Evolutionary conservation across 1,284 basidiomycete genomes (phyloP).

Genomic region (Marasmius tenuissimus): DNA sequence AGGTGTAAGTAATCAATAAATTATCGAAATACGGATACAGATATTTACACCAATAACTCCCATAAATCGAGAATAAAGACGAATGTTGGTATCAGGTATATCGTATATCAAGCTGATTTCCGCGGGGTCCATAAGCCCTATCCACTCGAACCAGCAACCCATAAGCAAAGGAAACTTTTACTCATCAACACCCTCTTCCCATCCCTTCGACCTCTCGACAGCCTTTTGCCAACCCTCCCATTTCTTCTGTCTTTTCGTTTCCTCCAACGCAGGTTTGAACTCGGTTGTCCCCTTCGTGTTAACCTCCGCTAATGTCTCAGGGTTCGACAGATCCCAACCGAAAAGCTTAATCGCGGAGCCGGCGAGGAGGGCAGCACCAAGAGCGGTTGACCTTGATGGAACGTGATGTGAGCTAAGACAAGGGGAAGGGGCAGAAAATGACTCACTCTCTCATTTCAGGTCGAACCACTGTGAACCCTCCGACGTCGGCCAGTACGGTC

Average conservation of each 20-base stretch:
- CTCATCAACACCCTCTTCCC: slow-evolving; percentile 66
- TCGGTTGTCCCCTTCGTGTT: slow-evolving; percentile 81
- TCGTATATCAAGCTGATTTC: no score
- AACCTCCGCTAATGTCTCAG: slow-evolving; percentile 86
- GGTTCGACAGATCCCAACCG: slow-evolving; percentile 91
- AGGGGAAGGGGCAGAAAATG: neutral
- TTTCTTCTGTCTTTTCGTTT: slow-evolving; percentile 56
- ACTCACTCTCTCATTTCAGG: slow-evolving; percentile 95
- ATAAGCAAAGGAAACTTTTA: neutral
- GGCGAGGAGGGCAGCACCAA: slow-evolving; percentile 96
- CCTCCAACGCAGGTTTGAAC: slow-evolving; percentile 66
- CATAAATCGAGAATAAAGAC: no score
- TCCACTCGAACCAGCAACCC: neutral
- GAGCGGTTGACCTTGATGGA: slow-evolving; percentile 77
- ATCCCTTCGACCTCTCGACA: slow-evolving; percentile 76
- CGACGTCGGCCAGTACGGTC: slow-evolving; percentile 90
- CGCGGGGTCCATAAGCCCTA: no score
- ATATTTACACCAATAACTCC: no score
- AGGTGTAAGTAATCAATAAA: no score
- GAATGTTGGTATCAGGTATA: no score
- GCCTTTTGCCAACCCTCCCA: slow-evolving; percentile 85
- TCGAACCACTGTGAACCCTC: slow-evolving; percentile 88
- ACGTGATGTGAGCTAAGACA: neutral
- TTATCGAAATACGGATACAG: no score
- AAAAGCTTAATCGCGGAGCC: slow-evolving; percentile 87